These are phyloP conservation scores for Senna siamea DNA, from an alignment of 306 rosid species.

Conservation along the genomic window DNA sequence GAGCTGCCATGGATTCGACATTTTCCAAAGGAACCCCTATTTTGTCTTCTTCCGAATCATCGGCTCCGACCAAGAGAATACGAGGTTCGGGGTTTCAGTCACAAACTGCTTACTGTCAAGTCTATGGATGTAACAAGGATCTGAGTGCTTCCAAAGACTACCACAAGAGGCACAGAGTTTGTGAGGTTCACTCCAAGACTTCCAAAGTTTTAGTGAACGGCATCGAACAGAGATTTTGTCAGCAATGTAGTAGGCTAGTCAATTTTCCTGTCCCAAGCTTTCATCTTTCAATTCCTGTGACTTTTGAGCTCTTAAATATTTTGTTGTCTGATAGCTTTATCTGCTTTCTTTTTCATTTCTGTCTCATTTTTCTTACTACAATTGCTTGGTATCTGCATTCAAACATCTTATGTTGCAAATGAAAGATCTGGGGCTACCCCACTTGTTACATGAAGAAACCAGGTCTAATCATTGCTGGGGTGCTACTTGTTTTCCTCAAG, in stretches of 20 bases:
- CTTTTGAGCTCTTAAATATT: slow-evolving; percentile 14
- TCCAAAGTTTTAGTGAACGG: slow-evolving; percentile 79
- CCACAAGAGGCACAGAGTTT: slow-evolving; percentile 93
- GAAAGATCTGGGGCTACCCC: background rate
- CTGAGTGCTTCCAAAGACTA: slow-evolving; percentile 80
- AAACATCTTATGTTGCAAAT: background rate
- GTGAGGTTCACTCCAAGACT: slow-evolving; percentile 91
- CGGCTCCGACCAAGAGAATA: slow-evolving; percentile 63
- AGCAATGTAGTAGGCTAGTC: slow-evolving; percentile 92
- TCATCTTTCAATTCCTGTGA: slow-evolving; percentile 8
- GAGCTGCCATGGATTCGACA: slow-evolving; percentile 35
- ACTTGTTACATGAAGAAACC: slow-evolving; percentile 5
- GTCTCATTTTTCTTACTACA: background rate
- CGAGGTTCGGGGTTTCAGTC: slow-evolving; percentile 56
- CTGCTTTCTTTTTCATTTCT: slow-evolving; percentile 8
- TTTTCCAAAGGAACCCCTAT: slow-evolving; percentile 51
- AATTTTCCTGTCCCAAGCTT: slow-evolving; percentile 29
- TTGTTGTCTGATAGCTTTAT: background rate
- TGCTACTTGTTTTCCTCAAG: background rate
- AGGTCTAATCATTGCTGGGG: background rate
- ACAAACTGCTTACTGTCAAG: slow-evolving; percentile 72
- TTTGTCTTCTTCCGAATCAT: slow-evolving; percentile 68
- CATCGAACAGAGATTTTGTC: slow-evolving; percentile 88
- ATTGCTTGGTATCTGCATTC: background rate
- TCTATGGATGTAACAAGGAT: slow-evolving; percentile 87